These are phyloP conservation scores for Datisca glomerata DNA, from an alignment of 306 rosid genomes.

Conservation along the genomic window DNA sequence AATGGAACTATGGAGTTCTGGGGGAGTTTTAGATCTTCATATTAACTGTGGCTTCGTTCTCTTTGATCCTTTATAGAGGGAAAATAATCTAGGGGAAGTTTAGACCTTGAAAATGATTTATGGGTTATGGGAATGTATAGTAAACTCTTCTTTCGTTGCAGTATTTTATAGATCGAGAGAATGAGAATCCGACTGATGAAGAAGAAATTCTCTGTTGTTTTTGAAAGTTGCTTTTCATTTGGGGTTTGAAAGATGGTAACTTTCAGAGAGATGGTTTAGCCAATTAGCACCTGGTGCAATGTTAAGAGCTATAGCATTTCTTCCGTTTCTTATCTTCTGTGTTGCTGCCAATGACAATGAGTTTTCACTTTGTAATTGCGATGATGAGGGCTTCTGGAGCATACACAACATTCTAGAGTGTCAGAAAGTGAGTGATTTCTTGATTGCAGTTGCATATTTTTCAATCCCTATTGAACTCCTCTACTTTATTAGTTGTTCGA, in stretches of 20 bases:
- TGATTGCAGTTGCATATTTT: conserved; percentile 32
- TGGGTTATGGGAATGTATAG: too few relatives aligned
- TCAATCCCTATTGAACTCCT: conserved; percentile 33
- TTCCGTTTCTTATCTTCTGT: conserved; percentile 13
- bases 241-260: conserved; percentile 8
- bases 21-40: too few relatives aligned
- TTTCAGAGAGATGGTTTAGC: conserved; percentile 1
- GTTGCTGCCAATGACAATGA: conserved; percentile 28
- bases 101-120: too few relatives aligned
- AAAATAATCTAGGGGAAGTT: too few relatives aligned
- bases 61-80: too few relatives aligned
- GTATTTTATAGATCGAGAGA: neutral
- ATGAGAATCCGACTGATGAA: neutral
- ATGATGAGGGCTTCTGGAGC: conserved; percentile 43
- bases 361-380: conserved; percentile 35
- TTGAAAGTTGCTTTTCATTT: too few relatives aligned
- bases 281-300: conserved; percentile 16
- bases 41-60: too few relatives aligned
- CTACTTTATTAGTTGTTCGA: conserved; percentile 29
- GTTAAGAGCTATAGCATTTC: conserved; percentile 18
- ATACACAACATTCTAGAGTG: conserved; percentile 22
- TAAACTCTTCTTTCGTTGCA: too few relatives aligned
- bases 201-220: neutral
- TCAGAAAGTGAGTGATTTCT: conserved; percentile 27
- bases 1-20: too few relatives aligned